These are phyloP conservation scores for Daedalea quercina DNA, from an alignment of 768 basidiomycete species.

Conservation along the genomic window DNA sequence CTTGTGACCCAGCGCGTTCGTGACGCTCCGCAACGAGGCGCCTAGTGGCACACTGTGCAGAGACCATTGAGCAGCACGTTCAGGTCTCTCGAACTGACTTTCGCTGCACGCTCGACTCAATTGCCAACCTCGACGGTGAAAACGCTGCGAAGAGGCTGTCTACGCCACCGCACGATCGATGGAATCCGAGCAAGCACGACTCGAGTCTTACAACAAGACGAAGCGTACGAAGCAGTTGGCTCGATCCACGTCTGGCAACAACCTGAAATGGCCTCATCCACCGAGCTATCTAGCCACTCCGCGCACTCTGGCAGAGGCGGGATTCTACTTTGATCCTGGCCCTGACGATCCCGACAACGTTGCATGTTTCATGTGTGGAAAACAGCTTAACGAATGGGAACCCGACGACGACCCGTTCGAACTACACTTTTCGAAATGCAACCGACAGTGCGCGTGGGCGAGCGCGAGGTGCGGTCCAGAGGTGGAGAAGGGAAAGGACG, in stretches of 20 bases:
- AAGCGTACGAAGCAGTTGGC: slow-evolving; percentile 48
- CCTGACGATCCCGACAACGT: slow-evolving; percentile 67
- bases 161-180: slow-evolving; percentile 12
- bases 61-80: too few species aligned
- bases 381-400: slow-evolving; percentile 83
- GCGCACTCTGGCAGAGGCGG: slow-evolving; percentile 73
- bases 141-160: too few species aligned
- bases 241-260: slow-evolving; percentile 39
- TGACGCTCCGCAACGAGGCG: neutral
- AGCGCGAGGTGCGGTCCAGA: slow-evolving; percentile 64
- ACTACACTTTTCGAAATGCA: slow-evolving; percentile 73
- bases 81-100: too few species aligned
- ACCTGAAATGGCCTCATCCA: slow-evolving; percentile 79
- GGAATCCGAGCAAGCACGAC: slow-evolving; percentile 31
- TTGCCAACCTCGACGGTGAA: too few species aligned
- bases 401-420: slow-evolving; percentile 78
- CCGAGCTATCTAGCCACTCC: slow-evolving; percentile 61
- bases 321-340: slow-evolving; percentile 79
- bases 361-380: slow-evolving; percentile 78
- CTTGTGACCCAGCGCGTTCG: neutral
- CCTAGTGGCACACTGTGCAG: neutral
- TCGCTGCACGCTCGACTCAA: too few species aligned
- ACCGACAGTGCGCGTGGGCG: slow-evolving; percentile 73
- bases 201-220: slow-evolving; percentile 63
- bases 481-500: slow-evolving; percentile 48